These are phyloP conservation scores for Colletotrichum brevisporum DNA, from an alignment of 2,329 filamentous ascomycete species.

Conservation along the genomic window DNA sequence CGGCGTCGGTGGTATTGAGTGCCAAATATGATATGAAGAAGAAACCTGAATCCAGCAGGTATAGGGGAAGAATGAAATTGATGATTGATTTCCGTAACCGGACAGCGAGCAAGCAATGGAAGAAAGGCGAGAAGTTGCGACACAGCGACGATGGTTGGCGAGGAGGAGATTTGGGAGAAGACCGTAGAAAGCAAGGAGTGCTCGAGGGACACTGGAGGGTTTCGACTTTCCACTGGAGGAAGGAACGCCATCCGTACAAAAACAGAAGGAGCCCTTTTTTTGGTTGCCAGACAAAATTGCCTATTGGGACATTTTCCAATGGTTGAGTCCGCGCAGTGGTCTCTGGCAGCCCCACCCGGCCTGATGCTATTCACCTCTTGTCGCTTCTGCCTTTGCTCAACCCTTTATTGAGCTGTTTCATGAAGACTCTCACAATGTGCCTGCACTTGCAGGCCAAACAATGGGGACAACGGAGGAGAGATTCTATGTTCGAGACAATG, in stretches of 20 bases:
- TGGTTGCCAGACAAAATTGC: background rate
- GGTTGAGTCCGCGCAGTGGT: background rate
- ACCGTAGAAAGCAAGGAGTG: conserved; percentile 4
- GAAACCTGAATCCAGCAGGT: conserved; percentile 7
- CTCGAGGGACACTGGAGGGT: background rate
- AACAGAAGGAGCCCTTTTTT: background rate
- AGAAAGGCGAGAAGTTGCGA: conserved; percentile 5
- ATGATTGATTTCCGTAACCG: conserved; percentile 2
- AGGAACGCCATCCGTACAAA: background rate
- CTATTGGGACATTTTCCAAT: background rate
- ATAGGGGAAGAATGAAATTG: background rate
- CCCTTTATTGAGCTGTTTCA: conserved; percentile 19
- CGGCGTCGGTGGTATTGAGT: too few species aligned
- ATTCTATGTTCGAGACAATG: conserved; percentile 17
- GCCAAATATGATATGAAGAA: background rate
- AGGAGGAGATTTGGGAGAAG: conserved; percentile 2
- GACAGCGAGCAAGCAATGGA: background rate
- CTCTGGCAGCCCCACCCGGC: conserved; percentile 5
- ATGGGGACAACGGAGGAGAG: conserved; percentile 3
- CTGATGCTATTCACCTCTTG: conserved; percentile 26
- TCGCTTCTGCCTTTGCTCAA: background rate
- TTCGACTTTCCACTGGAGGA: background rate
- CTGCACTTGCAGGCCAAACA: background rate
- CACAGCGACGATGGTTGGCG: background rate
- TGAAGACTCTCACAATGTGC: conserved; percentile 1